Conservation (phyloP, 192 early-diverging fungal genomes). For the Oehlia diaphana region DNA sequence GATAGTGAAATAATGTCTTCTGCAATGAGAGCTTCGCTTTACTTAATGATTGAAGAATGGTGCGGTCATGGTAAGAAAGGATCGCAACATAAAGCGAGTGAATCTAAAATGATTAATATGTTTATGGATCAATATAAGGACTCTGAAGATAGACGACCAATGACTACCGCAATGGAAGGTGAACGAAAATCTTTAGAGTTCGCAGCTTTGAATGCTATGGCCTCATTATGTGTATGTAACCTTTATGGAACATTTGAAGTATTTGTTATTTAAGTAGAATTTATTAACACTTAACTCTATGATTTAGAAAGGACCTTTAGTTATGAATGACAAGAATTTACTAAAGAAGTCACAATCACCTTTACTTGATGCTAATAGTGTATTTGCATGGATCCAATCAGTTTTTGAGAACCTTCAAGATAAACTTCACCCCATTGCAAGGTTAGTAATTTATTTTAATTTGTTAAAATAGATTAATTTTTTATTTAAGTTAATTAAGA, state of each 20-base stretch:
- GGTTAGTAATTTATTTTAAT: slow-evolving; percentile 36
- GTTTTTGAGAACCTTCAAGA: slow-evolving; percentile 62
- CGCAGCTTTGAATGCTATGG: slow-evolving; percentile 87
- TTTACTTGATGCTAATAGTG: slow-evolving; percentile 48
- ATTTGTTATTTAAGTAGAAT: too few species aligned
- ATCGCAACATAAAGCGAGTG: slow-evolving; percentile 55
- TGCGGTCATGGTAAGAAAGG: slow-evolving; percentile 77
- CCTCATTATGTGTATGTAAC: slow-evolving; percentile 68
- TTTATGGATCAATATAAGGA: slow-evolving; percentile 76
- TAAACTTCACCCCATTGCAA: slow-evolving; percentile 52
- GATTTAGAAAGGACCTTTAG: slow-evolving; percentile 19
- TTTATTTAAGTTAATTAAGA: not conserved
- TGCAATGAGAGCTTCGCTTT: slow-evolving; percentile 74
- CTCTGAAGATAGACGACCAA: slow-evolving; percentile 58
- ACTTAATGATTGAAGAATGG: slow-evolving; percentile 90
- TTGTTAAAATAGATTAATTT: not conserved
- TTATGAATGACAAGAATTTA: not conserved
- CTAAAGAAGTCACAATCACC: not conserved
- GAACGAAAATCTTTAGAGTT: slow-evolving; percentile 76
- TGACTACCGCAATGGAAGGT: slow-evolving; percentile 69
- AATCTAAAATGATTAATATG: slow-evolving; percentile 65
- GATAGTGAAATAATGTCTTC: slow-evolving; percentile 64
- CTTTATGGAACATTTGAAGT: not conserved
- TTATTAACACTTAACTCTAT: not conserved
- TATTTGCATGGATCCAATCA: slow-evolving; percentile 65